Evolutionary conservation across 768 basidiomycete genomes (phyloP).

Genomic region (Suillus luteus): DNA sequence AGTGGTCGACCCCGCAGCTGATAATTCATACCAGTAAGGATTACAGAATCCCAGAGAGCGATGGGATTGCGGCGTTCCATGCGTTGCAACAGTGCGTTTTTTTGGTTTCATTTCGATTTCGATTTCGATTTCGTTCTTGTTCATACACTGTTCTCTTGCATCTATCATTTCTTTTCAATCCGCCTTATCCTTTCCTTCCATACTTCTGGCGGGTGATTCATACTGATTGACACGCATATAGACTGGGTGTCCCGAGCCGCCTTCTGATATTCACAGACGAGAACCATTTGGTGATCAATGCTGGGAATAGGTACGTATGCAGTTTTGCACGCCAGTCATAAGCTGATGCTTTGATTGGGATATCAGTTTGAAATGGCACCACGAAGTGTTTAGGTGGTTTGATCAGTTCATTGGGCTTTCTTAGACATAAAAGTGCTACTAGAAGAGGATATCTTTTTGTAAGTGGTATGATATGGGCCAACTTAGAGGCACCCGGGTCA

Average conservation of each 20-base stretch:
- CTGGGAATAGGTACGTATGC: constrained; percentile 63
- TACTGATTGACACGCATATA: constrained; percentile 29
- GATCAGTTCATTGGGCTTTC: constrained; percentile 57
- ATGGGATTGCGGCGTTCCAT: constrained; percentile 83
- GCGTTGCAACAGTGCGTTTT: constrained; percentile 75
- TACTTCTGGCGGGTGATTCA: background rate
- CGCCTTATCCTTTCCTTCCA: background rate
- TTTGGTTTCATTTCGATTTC: background rate
- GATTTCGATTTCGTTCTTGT: background rate
- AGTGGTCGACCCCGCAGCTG: constrained; percentile 86
- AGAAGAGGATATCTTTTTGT: background rate
- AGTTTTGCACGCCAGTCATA: background rate
- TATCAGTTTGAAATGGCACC: constrained; percentile 86
- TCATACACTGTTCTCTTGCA: too few relatives aligned
- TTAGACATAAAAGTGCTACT: background rate
- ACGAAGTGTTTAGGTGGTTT: constrained; percentile 93
- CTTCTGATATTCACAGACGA: constrained; percentile 87
- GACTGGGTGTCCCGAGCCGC: constrained; percentile 71
- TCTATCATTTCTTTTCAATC: background rate
- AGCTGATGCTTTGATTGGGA: constrained; percentile 1
- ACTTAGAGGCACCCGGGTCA: too few relatives aligned
- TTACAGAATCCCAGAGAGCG: constrained; percentile 83
- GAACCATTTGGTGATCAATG: constrained; percentile 90
- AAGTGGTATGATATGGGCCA: background rate
- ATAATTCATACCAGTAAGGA: constrained; percentile 88